These are phyloP conservation scores for Chlorella ohadii DNA, from an alignment of 139 green algal species.

Conservation along the genomic window DNA sequence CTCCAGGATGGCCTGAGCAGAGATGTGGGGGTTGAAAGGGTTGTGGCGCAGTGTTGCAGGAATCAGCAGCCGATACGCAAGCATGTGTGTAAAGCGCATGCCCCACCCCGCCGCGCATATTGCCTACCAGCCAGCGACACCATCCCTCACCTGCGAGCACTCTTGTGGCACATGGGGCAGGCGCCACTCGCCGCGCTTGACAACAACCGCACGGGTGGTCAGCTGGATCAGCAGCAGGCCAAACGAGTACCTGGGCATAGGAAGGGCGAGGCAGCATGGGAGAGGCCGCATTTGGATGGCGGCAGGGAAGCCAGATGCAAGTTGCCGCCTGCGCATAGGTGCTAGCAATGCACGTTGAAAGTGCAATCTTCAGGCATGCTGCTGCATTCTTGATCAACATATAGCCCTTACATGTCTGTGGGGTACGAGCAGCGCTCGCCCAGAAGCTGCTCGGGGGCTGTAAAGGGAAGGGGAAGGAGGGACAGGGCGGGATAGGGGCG, in stretches of 20 bases:
- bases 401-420: not conserved
- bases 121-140: too few relatives aligned
- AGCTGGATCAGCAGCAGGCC: not conserved
- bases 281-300: too few relatives aligned
- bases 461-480: not conserved
- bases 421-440: not conserved
- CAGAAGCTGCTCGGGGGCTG: conserved; percentile 12
- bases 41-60: too few relatives aligned
- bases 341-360: not conserved
- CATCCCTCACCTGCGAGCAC: not conserved
- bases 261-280: not conserved
- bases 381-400: not conserved
- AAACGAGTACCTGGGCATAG: not conserved
- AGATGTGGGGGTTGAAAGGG: too few relatives aligned
- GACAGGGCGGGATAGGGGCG: not conserved
- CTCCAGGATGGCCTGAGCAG: too few relatives aligned
- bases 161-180: not conserved
- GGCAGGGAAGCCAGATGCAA: too few relatives aligned
- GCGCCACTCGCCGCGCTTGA: conserved; percentile 1
- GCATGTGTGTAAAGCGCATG: too few relatives aligned
- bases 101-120: too few relatives aligned
- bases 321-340: too few relatives aligned
- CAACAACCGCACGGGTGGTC: not conserved
- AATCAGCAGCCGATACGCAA: too few relatives aligned
- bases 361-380: not conserved